Conservation (phyloP, 805 yeast species). For the Ogataea pini region DNA sequence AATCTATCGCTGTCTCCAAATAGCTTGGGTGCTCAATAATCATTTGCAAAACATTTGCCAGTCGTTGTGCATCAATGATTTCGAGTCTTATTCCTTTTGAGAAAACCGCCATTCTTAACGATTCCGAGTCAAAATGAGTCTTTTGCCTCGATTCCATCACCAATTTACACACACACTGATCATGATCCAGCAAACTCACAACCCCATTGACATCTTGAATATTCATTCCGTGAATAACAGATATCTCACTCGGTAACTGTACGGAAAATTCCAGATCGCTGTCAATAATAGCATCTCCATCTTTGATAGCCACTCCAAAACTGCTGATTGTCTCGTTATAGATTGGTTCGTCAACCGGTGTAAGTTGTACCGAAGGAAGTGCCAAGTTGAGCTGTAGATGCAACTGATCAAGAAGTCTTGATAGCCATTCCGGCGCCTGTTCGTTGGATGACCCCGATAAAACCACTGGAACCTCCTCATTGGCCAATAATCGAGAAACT, state of each 20-base stretch:
- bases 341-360: constrained; percentile 6
- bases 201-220: constrained; percentile 9
- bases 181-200: background rate
- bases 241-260: constrained; percentile 6
- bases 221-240: background rate
- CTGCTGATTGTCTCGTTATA: constrained; percentile 6
- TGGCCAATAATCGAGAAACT: constrained; percentile 2
- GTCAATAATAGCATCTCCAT: constrained; percentile 10
- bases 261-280: background rate
- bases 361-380: background rate
- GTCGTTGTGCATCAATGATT: background rate
- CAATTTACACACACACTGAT: background rate
- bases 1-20: background rate
- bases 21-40: background rate
- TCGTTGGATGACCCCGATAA: constrained; percentile 8
- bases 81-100: constrained; percentile 11
- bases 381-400: background rate
- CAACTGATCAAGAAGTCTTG: constrained; percentile 6
- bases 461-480: constrained; percentile 2
- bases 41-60: background rate
- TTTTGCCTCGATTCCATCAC: constrained; percentile 21
- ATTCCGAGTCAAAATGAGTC: constrained; percentile 22
- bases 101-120: constrained; percentile 7
- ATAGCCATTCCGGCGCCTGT: constrained; percentile 12
- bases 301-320: constrained; percentile 8